Evolutionary conservation across 768 basidiomycete genomes (phyloP).

Genomic region (Suillus lakei): DNA sequence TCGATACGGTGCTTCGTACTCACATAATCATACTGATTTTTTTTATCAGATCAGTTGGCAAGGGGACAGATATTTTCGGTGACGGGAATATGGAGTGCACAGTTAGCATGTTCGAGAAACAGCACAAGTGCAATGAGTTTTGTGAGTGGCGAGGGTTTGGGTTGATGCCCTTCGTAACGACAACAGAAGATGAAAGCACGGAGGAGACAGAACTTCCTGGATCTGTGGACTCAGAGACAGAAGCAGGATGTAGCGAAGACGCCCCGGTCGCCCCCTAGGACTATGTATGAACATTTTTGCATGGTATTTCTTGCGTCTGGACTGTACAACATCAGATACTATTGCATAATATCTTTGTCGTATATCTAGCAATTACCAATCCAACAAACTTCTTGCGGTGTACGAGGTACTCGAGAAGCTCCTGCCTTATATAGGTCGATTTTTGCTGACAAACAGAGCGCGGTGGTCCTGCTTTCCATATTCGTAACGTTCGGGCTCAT

Average conservation of each 20-base stretch:
- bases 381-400: background rate
- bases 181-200: no score
- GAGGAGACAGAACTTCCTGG: no score
- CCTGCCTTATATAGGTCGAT: background rate
- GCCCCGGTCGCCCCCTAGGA: no score
- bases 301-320: background rate
- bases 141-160: slow-evolving; percentile 9
- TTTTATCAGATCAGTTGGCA: background rate
- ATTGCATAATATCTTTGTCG: no score
- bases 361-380: no score
- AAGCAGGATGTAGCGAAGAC: no score
- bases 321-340: background rate
- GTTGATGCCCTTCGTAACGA: background rate
- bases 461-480: background rate
- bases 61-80: background rate
- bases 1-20: background rate
- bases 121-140: slow-evolving; percentile 10
- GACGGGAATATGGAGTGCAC: slow-evolving; percentile 15
- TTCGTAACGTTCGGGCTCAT: no score
- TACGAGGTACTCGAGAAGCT: background rate
- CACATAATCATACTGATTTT: background rate
- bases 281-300: no score
- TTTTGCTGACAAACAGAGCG: background rate
- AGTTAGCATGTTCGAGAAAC: slow-evolving; percentile 2
- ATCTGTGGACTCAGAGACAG: no score